A percentile compares a stretch with the other conserved stretches of the same genome.
Evolutionary conservation across 2,329 filamentous ascomycete species (phyloP).

Genomic region (Ophiosphaerella korrae): DNA sequence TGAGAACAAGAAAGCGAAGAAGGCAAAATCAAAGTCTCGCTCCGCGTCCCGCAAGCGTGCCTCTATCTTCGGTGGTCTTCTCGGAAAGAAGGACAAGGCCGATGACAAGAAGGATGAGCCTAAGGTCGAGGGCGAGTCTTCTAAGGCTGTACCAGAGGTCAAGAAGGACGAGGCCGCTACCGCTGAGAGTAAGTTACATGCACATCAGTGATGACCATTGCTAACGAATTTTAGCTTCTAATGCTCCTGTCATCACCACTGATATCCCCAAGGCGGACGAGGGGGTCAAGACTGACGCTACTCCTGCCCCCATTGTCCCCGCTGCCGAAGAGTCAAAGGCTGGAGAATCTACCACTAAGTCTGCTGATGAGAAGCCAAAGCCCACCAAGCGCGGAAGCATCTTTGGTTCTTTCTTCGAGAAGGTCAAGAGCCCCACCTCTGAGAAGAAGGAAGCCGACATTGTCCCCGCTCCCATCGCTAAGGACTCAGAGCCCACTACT

Average conservation of each 20-base stretch:
- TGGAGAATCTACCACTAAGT: constrained; percentile 43
- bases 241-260: constrained; percentile 43
- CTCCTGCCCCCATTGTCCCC: constrained; percentile 14
- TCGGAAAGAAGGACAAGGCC: constrained; percentile 65
- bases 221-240: constrained; percentile 15
- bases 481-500: constrained; percentile 52
- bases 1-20: constrained; percentile 53
- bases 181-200: constrained; percentile 35
- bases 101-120: constrained; percentile 48
- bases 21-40: constrained; percentile 63
- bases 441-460: constrained; percentile 75
- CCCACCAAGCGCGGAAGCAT: constrained; percentile 81
- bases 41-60: constrained; percentile 64
- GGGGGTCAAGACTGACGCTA: constrained; percentile 55
- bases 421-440: constrained; percentile 54
- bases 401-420: constrained; percentile 75
- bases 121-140: constrained; percentile 40
- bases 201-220: not conserved
- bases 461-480: constrained; percentile 53
- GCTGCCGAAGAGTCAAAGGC: constrained; percentile 51
- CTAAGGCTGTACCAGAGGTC: constrained; percentile 40
- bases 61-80: constrained; percentile 63
- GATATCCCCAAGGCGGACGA: constrained; percentile 34
- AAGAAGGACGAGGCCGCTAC: constrained; percentile 35
- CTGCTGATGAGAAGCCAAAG: constrained; percentile 60